A percentile compares a stretch with the other conserved stretches of the same genome.
Evolutionary conservation across 805 yeast genomes (phyloP).

Genomic region (Blastobotrys americana): DNA sequence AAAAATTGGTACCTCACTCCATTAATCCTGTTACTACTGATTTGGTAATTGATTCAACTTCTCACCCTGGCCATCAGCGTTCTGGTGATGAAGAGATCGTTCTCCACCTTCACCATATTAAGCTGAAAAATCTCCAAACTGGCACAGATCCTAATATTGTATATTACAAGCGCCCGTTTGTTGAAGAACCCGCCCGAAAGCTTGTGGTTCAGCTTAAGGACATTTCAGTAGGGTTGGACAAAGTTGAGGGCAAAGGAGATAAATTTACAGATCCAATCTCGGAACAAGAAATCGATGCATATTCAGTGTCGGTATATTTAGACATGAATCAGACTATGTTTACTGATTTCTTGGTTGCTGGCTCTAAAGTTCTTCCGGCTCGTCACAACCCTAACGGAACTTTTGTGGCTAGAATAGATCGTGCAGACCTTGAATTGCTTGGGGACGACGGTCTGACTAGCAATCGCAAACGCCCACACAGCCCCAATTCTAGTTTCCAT

Average conservation of each 20-base stretch:
- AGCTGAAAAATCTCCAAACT: constrained; percentile 11
- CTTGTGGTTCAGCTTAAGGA: constrained; percentile 35
- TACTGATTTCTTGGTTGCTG: not conserved
- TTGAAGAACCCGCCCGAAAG: constrained; percentile 35
- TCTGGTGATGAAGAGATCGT: constrained; percentile 47
- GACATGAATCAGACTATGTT: not conserved
- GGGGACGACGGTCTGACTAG: constrained; percentile 6
- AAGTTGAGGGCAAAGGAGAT: not conserved
- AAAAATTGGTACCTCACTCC: constrained; percentile 48
- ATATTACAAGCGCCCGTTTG: constrained; percentile 41
- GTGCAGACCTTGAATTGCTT: constrained; percentile 3
- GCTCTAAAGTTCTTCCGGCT: not conserved
- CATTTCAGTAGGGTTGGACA: constrained; percentile 1
- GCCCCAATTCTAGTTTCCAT: not conserved
- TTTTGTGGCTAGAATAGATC: not conserved
- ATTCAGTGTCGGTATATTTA: not conserved
- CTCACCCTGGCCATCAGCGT: not conserved
- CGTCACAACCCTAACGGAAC: not conserved
- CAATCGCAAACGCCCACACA: constrained; percentile 6
- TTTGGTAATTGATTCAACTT: not conserved
- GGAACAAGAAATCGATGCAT: not conserved
- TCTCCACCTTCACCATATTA: constrained; percentile 42
- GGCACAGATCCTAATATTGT: constrained; percentile 18
- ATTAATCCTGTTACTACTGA: constrained; percentile 10
- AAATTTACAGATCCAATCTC: not conserved